Percentiles rank a stretch among this genome's conserved stretches.
Evolutionary conservation across 2,329 filamentous ascomycete genomes (phyloP).

Genomic region (Fusarium dlaminii): DNA sequence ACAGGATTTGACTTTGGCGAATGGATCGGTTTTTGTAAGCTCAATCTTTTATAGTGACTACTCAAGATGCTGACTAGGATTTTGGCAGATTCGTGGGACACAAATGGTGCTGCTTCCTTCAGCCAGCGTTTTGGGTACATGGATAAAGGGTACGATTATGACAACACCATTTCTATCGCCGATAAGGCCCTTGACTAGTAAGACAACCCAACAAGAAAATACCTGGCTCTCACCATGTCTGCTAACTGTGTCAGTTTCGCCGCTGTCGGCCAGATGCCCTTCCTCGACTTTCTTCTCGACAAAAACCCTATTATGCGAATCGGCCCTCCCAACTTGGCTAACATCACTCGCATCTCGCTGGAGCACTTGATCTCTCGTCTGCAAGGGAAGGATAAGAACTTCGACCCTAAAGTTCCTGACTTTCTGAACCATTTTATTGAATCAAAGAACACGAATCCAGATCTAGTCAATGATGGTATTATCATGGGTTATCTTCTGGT

Average conservation of each 20-base stretch:
- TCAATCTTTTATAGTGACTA: background rate
- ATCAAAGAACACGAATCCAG: slow-evolving; percentile 46
- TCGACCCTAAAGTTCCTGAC: slow-evolving; percentile 39
- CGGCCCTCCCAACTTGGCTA: slow-evolving; percentile 36
- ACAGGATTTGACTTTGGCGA: slow-evolving; percentile 19
- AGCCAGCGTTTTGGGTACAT: slow-evolving; percentile 54
- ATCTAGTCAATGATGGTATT: slow-evolving; percentile 49
- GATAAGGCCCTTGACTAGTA: slow-evolving; percentile 40
- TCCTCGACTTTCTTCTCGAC: slow-evolving; percentile 41
- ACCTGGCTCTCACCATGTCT: too few species aligned
- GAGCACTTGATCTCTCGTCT: slow-evolving; percentile 28
- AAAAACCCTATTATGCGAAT: slow-evolving; percentile 44
- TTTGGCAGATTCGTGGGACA: slow-evolving; percentile 49
- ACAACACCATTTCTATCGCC: slow-evolving; percentile 47
- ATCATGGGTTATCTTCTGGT: slow-evolving; percentile 49
- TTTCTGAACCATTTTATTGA: slow-evolving; percentile 50
- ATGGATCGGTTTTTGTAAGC: slow-evolving; percentile 27
- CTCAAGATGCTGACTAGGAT: background rate
- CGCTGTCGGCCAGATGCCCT: slow-evolving; percentile 44
- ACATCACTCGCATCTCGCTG: slow-evolving; percentile 28
- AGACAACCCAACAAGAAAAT: background rate
- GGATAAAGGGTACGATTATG: slow-evolving; percentile 49
- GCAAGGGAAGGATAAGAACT: slow-evolving; percentile 34
- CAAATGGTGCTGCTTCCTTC: slow-evolving; percentile 55
- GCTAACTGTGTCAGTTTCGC: slow-evolving; percentile 38